Evolutionary conservation across 139 green algal species (phyloP), one percentile per base, ranked within the genome.

Genomic region (Asterochloris erici): DNA sequence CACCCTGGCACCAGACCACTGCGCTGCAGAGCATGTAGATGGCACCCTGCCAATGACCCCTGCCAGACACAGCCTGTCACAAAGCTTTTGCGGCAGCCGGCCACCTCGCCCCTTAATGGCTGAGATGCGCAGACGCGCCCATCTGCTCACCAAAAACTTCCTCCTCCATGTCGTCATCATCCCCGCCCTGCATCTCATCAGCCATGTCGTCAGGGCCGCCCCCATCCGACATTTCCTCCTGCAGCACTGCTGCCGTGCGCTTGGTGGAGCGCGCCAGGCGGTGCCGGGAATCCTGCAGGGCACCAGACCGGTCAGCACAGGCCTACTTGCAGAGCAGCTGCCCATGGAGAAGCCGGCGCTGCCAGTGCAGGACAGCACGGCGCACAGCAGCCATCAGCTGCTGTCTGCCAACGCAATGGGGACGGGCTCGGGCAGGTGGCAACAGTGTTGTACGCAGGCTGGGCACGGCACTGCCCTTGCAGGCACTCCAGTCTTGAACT

Each of bases 81-180:
- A 54, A 54, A 6, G 6, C 38, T 54, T 10, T 54, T 54, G 38
- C 38, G 6, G 38, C 38, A 54, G 6, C 6, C 38, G 38, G 38
- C 38, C 38, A 6, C 38, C 2, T 54, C 6, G 38, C 38, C 38
- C 38, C 38, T 54, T 54, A 54, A 54, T 2, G 38, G 38, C 38
- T 54, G 38, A 54, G 38, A 54, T 54, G 38, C 38, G 54, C 2
- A 13, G 12, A 64, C 15, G 11, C 29, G 17, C 63, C 29, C 29
- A n/a, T 15, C 13, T 13, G 68, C 70, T 68, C 61, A 86, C 82
- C 82, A 12, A 86, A 69, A 24, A 86, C 77, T 73, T 86, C 82
- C 17, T 86, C 82, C 66, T 85, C 82, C 82, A 85, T 85, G 47
- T 85, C 82, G 54, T 74, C 82, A 19, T 85, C 82, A 82, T 85